Evolutionary conservation across 2,329 filamentous ascomycete genomes (phyloP).

Genomic region (Fusarium albidum): DNA sequence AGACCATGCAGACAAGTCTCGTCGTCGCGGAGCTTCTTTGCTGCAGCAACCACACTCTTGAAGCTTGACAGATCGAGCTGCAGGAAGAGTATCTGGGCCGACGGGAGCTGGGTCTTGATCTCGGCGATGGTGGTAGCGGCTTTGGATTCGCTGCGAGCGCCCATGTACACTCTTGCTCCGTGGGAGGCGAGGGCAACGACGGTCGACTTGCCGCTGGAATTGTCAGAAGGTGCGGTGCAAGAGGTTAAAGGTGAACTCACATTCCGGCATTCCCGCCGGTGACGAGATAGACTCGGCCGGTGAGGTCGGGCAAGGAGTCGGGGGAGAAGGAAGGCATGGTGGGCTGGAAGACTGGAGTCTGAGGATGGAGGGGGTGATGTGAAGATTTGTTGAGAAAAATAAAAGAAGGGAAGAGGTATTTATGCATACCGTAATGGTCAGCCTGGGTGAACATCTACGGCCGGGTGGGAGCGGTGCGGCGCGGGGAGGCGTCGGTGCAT

Average conservation of each 20-base stretch:
- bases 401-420: no score
- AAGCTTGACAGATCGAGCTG: constrained; percentile 48
- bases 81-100: constrained; percentile 45
- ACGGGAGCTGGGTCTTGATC: constrained; percentile 44
- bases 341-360: background rate
- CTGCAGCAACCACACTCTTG: constrained; percentile 46
- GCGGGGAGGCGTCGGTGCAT: no score
- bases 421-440: no score
- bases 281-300: constrained; percentile 53
- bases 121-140: constrained; percentile 42
- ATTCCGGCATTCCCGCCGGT: constrained; percentile 56
- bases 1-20: constrained; percentile 46
- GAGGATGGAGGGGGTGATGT: no score
- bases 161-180: constrained; percentile 52
- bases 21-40: constrained; percentile 40
- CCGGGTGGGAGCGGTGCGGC: no score
- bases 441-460: no score
- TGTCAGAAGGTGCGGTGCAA: background rate
- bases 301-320: constrained; percentile 51
- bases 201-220: constrained; percentile 44
- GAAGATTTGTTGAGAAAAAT: no score
- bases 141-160: constrained; percentile 47
- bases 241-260: constrained; percentile 38
- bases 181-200: constrained; percentile 47
- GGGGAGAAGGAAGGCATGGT: constrained; percentile 45